Evolutionary conservation across 108 stramenopile genomes (phyloP).

Genomic region (Chaetoceros tenuissimus): DNA sequence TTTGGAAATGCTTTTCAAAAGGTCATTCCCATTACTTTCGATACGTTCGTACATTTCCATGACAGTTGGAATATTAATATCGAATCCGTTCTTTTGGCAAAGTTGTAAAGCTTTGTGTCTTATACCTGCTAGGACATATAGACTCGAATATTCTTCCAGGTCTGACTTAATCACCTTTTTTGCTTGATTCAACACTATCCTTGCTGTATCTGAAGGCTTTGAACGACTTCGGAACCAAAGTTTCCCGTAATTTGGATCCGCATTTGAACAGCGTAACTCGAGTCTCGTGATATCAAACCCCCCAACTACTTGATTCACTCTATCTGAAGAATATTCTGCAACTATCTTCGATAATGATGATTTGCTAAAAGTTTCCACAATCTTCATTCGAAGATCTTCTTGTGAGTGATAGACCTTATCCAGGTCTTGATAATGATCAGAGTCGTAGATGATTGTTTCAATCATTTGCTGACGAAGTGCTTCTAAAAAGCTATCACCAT

Average conservation of each 20-base stretch:
- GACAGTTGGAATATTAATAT: constrained; percentile 5
- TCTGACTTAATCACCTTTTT: constrained; percentile 39
- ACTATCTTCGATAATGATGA: background rate
- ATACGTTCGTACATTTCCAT: no score
- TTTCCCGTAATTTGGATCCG: constrained; percentile 96
- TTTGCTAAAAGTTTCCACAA: background rate
- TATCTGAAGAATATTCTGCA: background rate
- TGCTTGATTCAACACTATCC: constrained; percentile 49
- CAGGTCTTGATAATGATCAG: background rate
- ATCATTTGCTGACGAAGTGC: constrained; percentile 59
- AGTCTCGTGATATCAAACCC: constrained; percentile 57
- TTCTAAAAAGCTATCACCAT: constrained; percentile 93
- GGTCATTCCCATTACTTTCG: constrained; percentile 33
- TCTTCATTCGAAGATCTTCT: background rate
- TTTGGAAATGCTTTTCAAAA: constrained; percentile 19
- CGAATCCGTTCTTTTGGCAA: constrained; percentile 1
- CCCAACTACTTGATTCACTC: background rate
- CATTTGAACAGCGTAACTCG: constrained; percentile 83
- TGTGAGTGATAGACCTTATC: background rate
- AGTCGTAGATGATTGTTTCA: constrained; percentile 12
- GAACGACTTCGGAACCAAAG: constrained; percentile 90
- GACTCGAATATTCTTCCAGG: constrained; percentile 34
- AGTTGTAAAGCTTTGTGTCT: constrained; percentile 28
- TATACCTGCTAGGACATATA: constrained; percentile 63
- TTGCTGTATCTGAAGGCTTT: constrained; percentile 75